phyloP scores from a whole-genome alignment of 176 grass and related monocot species.

The Lolium perenne region DNA sequence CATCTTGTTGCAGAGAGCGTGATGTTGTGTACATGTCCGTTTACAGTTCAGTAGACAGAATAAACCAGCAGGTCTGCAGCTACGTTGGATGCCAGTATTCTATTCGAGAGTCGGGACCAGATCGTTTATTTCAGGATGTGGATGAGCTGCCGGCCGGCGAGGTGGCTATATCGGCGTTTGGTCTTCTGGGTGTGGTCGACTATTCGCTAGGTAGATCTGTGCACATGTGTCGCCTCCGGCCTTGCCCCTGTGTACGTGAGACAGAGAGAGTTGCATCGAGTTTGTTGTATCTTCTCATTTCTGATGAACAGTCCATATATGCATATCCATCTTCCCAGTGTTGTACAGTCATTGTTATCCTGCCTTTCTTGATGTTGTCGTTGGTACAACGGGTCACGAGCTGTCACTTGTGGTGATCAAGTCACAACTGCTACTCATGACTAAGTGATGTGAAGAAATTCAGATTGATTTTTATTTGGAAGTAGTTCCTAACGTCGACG shows the following conservation, averaged over 20 bases:
- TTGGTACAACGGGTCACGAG: neutral
- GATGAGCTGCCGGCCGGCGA: neutral
- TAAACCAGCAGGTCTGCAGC: neutral
- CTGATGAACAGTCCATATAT: constrained; percentile 16
- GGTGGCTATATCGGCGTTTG: neutral
- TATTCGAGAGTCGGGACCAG: neutral
- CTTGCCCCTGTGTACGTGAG: neutral
- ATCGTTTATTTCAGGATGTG: neutral
- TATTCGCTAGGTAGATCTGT: neutral
- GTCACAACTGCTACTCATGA: neutral
- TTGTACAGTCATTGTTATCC: neutral
- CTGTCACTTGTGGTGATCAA: neutral
- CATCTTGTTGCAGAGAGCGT: constrained; percentile 13
- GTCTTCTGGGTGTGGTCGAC: neutral
- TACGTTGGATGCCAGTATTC: neutral
- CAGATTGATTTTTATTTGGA: neutral
- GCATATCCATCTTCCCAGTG: neutral
- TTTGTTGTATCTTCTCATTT: neutral
- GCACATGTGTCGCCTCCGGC: neutral
- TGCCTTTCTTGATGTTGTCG: neutral
- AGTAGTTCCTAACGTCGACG: neutral
- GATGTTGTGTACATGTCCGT: neutral
- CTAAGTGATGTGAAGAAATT: neutral
- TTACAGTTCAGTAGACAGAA: constrained; percentile 1
- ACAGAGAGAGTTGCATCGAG: neutral